Evolutionary conservation across 768 basidiomycete species (phyloP), one percentile per base, ranked within the genome.

Genomic region (Phaffia tasmanica): DNA sequence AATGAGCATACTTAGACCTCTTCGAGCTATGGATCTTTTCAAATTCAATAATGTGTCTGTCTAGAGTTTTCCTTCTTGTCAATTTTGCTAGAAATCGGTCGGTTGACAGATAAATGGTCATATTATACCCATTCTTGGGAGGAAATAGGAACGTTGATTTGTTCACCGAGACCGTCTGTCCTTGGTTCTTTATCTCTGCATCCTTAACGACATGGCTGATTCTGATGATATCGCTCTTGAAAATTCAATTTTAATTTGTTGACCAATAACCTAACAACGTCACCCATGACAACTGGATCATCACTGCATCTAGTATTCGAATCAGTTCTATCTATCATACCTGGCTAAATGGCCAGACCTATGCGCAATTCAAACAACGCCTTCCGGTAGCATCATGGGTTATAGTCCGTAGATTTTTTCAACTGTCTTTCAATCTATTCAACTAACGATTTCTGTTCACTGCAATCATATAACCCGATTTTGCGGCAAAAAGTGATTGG

Each of bases 261-360:
- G 7, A 30, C 54, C 21, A 21, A 30, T 14, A 27, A n/a, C 30
- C 57, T 59, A 25, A 8, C 9, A 23, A 5, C 56, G 5, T 47
- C 30, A 32, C 23, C 50, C 42, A 2, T 46, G 7, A 19, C 2
- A 29, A 30, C 21, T 35, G 3, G 27, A 15, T 59, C 16, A 25
- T 8, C 0, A 14, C 7, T 18, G 14, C 27, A 4, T 42, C 18
- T 71, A 93, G 88, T 97, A 92, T 76, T 85, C 86, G 57, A 86
- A 89, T 72, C 82, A 81, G 27, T 95, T 94, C 76, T 95, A 97
- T 75, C 78, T 95, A 58, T 85, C 79, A 76, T 95, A 97, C 75
- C 83, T 95, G 62, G 82, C 88, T 2, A 81, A 86, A 58, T 97
- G 93, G 92, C 89, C 90, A 1, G 92, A 95, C 77, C 80, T 93